A percentile compares a stretch with the other conserved stretches of the same genome.
Conservation (phyloP, 2,329 filamentous ascomycete genomes). For the Elsinoe fawcettii region DNA sequence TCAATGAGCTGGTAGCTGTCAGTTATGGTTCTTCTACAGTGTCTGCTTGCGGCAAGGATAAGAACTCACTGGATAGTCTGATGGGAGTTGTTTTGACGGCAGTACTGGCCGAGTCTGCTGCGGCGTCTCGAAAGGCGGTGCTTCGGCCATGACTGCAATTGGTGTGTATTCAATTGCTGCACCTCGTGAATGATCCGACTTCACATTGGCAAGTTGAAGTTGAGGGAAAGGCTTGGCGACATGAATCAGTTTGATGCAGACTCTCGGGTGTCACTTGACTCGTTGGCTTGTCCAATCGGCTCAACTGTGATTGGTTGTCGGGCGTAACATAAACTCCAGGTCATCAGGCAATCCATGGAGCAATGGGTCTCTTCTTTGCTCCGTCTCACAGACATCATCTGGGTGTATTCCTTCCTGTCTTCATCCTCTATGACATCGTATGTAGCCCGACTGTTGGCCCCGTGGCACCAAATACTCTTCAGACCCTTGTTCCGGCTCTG, state of each 20-base stretch:
- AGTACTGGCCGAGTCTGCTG: constrained; percentile 36
- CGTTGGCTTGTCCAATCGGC: not conserved
- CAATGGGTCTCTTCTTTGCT: too few species aligned
- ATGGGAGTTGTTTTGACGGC: constrained; percentile 70
- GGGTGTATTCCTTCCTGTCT: too few species aligned
- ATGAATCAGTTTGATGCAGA: not conserved
- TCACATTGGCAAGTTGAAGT: not conserved
- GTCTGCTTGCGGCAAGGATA: constrained; percentile 11
- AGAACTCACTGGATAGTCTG: constrained; percentile 74
- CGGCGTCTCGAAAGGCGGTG: not conserved
- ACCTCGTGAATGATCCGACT: not conserved
- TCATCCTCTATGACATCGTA: too few species aligned
- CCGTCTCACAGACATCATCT: too few species aligned
- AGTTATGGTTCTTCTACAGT: constrained; percentile 20
- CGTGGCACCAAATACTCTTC: too few species aligned
- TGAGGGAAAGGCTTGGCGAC: not conserved
- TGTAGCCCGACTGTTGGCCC: too few species aligned
- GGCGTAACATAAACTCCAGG: too few species aligned
- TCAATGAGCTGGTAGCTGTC: constrained; percentile 73
- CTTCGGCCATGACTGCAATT: constrained; percentile 4
- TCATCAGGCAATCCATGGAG: too few species aligned
- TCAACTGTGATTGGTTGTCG: too few species aligned
- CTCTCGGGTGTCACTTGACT: not conserved
- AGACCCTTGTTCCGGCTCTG: too few species aligned
- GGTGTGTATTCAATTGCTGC: not conserved